phyloP scores from a whole-genome alignment of 345 rosid species.

The Balakata baccata region DNA sequence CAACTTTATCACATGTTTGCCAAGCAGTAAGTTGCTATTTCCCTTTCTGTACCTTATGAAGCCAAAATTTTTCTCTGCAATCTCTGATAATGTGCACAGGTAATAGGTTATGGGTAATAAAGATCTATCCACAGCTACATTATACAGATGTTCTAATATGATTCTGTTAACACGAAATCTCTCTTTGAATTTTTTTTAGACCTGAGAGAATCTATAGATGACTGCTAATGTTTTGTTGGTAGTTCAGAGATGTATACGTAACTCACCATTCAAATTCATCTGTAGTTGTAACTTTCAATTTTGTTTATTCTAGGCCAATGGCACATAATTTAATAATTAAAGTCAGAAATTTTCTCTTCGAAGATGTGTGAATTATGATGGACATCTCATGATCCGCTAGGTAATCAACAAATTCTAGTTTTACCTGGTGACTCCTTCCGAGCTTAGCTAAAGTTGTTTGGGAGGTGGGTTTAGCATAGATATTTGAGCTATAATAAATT shows the following conservation, averaged over 20 bases:
- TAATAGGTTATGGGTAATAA: background rate
- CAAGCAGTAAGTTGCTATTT: constrained; percentile 51
- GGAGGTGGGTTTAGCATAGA: no score
- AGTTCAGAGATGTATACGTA: background rate
- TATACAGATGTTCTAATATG: background rate
- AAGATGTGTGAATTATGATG: background rate
- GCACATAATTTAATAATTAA: background rate
- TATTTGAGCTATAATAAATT: background rate
- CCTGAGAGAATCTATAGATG: background rate
- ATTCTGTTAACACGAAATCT: background rate
- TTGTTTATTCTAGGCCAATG: background rate
- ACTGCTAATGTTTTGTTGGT: background rate
- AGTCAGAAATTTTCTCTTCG: background rate
- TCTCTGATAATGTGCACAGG: background rate
- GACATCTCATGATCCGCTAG: background rate
- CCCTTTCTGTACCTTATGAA: constrained; percentile 1
- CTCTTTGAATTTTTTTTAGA: background rate
- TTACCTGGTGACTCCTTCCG: background rate
- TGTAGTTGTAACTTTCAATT: background rate
- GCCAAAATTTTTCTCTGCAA: background rate
- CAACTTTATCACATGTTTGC: constrained; percentile 82
- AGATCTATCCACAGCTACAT: constrained; percentile 3
- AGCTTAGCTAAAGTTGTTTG: background rate
- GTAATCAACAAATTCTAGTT: background rate
- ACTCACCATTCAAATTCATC: background rate